Evolutionary conservation across 139 green algal species (phyloP), one percentile per base, ranked within the genome.

Genomic region (Pycnococcus provasolii): DNA sequence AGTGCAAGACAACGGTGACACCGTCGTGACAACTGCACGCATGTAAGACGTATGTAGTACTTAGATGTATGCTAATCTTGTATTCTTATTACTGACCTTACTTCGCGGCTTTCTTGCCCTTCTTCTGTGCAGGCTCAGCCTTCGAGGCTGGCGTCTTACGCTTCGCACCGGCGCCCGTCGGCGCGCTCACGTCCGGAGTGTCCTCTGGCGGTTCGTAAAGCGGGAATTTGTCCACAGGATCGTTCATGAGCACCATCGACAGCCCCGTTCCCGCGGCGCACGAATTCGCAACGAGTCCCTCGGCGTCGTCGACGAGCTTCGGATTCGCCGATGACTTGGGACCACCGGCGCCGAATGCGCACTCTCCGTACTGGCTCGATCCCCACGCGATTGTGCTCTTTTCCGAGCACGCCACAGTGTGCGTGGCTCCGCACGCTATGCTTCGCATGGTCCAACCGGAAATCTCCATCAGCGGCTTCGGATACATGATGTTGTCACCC

Each of bases 401-500:
- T 41, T 96, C 91, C 26, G 87, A 85, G 11, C 86, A 84, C 37
- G 86, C 81, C 4, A 76, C 83, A 69, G 87, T 95, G 43, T 85
- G 92, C 60, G 62, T 76, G 8, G 79, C 80, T 53, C 91, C 90
- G 70, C 88, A 91, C 2, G 83, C 77, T 42, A 96, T 78, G 79
- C 57, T 75, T 8, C 81, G 76, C 41, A 93, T 80, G 55, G 76
- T 66, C 91, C 91, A 97, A 0, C 91, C 91, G 40, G 75, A 66
- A 26, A 96, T 77, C 60, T 92, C 86, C 54, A 83, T 68, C 45
- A 87, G 67, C 1, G 83, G 78, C 58, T 80, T 85, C 45, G 90
- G 90, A 70, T 92, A 95, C 83, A 94, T 96, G 26, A 67, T 77
- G 72, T 80, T 91, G 81, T 97, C 91, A 1, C 89, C 90, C n/a